These are phyloP conservation scores for Fomes fomentarius DNA, from an alignment of 1,284 basidiomycete species.

Conservation along the genomic window DNA sequence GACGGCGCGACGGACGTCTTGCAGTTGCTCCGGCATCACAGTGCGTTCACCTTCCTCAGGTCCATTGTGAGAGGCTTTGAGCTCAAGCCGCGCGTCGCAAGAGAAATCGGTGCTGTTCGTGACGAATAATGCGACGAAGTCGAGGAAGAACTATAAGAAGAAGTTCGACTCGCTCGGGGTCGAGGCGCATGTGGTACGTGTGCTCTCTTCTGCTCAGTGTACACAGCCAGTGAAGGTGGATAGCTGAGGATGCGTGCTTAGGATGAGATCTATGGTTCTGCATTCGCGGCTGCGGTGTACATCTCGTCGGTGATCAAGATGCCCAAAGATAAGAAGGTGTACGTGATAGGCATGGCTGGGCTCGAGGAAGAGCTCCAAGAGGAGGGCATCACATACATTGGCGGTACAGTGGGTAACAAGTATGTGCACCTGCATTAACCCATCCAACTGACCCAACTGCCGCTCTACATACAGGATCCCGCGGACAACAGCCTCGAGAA, in stretches of 20 bases:
- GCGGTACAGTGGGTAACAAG: constrained; percentile 77
- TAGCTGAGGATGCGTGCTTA: constrained; percentile 34
- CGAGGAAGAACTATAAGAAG: constrained; percentile 82
- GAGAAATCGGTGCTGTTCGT: constrained; percentile 94
- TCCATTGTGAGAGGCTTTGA: background rate
- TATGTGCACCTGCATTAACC: background rate
- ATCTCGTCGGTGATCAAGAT: constrained; percentile 88
- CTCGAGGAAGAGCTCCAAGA: constrained; percentile 91
- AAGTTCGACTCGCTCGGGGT: constrained; percentile 93
- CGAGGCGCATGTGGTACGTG: constrained; percentile 79
- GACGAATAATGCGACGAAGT: constrained; percentile 98
- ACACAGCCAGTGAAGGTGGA: background rate
- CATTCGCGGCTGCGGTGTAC: constrained; percentile 93
- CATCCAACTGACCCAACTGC: background rate
- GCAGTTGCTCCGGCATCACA: constrained; percentile 61
- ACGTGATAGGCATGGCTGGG: constrained; percentile 92
- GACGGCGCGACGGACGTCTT: constrained; percentile 80
- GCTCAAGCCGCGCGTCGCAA: constrained; percentile 27
- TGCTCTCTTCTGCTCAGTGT: background rate
- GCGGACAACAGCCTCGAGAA: constrained; percentile 78
- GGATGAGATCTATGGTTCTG: constrained; percentile 97
- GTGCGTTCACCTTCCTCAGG: constrained; percentile 30
- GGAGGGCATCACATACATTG: constrained; percentile 81
- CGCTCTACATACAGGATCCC: constrained; percentile 61
- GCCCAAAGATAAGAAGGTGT: constrained; percentile 92